Evolutionary conservation across 2,329 filamentous ascomycete species (phyloP).

Genomic region (Pseudopyricularia cyperi): DNA sequence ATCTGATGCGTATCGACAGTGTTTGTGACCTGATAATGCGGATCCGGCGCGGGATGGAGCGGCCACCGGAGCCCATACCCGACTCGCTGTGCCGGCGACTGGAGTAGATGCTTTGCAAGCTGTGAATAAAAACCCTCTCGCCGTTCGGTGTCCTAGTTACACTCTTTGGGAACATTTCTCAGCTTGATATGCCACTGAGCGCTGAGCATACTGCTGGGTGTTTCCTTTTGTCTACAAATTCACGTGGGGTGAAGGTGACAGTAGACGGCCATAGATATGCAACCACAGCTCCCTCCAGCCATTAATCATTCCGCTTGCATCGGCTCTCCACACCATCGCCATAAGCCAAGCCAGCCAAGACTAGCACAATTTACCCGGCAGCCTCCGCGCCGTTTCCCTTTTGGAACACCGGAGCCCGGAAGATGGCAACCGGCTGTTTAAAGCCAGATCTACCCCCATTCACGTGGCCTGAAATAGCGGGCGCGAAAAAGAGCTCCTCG

Average conservation of each 20-base stretch:
- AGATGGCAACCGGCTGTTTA: not conserved
- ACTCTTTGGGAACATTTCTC: no score
- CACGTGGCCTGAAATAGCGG: not conserved
- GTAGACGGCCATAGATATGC: no score
- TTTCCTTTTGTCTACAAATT: no score
- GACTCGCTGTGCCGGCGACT: not conserved
- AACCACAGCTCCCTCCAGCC: no score
- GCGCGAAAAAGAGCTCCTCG: not conserved
- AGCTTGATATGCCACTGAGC: no score
- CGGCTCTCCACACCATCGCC: no score
- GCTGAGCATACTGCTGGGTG: no score
- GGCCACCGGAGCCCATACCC: not conserved
- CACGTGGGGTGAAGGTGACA: no score
- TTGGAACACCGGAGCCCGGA: not conserved
- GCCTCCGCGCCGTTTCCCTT: not conserved
- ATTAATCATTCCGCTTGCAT: no score
- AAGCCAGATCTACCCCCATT: not conserved
- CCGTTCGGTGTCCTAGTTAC: no score
- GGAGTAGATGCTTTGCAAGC: not conserved
- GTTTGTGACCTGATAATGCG: not conserved
- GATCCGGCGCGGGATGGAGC: not conserved
- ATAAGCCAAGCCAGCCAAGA: not conserved
- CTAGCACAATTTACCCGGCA: not conserved
- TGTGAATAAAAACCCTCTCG: no score
- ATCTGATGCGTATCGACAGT: not conserved